Conservation (phyloP, 192 early-diverging fungal genomes). For the Podila epicladia region DNA sequence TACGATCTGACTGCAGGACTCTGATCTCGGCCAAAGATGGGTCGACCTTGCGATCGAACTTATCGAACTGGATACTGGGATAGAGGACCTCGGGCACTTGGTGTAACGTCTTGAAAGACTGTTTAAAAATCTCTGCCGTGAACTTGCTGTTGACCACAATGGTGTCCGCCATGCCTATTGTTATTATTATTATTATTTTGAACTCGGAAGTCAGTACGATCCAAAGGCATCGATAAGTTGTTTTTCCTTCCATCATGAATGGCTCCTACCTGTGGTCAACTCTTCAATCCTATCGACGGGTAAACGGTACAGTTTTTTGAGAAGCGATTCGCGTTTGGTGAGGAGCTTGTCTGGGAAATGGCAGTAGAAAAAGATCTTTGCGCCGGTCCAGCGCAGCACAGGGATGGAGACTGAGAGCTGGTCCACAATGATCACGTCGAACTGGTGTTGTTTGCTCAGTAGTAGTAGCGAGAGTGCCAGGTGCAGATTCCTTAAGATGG, state of each 20-base stretch:
- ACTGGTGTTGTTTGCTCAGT: conserved; percentile 56
- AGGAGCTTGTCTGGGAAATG: conserved; percentile 94
- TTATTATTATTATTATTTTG: not conserved
- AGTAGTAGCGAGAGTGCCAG: conserved; percentile 63
- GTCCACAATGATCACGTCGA: conserved; percentile 88
- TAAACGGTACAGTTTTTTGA: conserved; percentile 78
- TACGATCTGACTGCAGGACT: conserved; percentile 53
- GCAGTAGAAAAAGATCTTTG: conserved; percentile 93
- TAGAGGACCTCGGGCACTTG: conserved; percentile 77
- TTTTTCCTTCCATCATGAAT: not conserved
- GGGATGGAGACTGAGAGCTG: conserved; percentile 88
- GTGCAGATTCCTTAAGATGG: conserved; percentile 79
- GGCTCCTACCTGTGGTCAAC: conserved; percentile 74
- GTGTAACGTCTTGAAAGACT: conserved; percentile 75
- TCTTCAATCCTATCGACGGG: conserved; percentile 91
- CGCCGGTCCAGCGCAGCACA: conserved; percentile 70
- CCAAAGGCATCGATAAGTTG: not conserved
- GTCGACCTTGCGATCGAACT: conserved; percentile 74
- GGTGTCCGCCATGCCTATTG: conserved; percentile 81
- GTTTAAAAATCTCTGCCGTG: conserved; percentile 77
- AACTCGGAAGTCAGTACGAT: not conserved
- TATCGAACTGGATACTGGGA: conserved; percentile 82
- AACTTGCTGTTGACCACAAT: conserved; percentile 95
- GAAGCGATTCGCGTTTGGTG: conserved; percentile 66
- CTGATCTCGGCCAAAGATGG: conserved; percentile 60